A percentile compares a stretch with the other conserved stretches of the same genome.
These are phyloP conservation scores for Dillenia turbinata DNA, from an alignment of 164 flowering plant species.

Conservation along the genomic window DNA sequence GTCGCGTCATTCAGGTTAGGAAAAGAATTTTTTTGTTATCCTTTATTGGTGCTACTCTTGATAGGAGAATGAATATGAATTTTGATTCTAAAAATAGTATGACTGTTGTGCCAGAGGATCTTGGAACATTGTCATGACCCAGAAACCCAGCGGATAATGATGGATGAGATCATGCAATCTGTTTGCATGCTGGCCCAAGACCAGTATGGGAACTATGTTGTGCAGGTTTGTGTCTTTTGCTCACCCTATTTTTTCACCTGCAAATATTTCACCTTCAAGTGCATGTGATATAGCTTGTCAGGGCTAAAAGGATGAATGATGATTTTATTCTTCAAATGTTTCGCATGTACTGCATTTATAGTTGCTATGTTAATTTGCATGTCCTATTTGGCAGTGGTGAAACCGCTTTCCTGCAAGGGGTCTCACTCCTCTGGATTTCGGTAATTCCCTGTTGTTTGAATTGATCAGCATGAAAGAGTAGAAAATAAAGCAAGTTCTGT, in stretches of 20 bases:
- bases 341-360: too few relatives aligned
- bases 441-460: too few relatives aligned
- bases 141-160: slow-evolving; percentile 73
- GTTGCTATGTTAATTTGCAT: too few relatives aligned
- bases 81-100: neutral
- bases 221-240: slow-evolving; percentile 64
- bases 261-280: neutral
- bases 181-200: slow-evolving; percentile 92
- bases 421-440: too few relatives aligned
- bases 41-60: neutral
- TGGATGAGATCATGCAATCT: slow-evolving; percentile 82
- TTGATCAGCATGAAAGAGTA: too few relatives aligned
- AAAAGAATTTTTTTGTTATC: neutral
- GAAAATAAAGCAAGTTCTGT: too few relatives aligned
- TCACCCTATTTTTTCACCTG: neutral
- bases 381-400: too few relatives aligned
- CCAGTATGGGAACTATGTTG: slow-evolving; percentile 97
- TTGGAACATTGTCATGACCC: slow-evolving; percentile 82
- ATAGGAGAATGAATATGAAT: neutral
- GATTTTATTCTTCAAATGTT: too few relatives aligned
- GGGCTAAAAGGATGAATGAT: too few relatives aligned
- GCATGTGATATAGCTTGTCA: too few relatives aligned
- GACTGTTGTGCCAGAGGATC: slow-evolving; percentile 51
- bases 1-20: slow-evolving; percentile 92
- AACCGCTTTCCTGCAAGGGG: too few relatives aligned